Percentiles rank a stretch among this genome's conserved stretches.
These are phyloP conservation scores for Ceratocystis cubensis DNA, from an alignment of 2,329 filamentous ascomycete species.

Conservation along the genomic window DNA sequence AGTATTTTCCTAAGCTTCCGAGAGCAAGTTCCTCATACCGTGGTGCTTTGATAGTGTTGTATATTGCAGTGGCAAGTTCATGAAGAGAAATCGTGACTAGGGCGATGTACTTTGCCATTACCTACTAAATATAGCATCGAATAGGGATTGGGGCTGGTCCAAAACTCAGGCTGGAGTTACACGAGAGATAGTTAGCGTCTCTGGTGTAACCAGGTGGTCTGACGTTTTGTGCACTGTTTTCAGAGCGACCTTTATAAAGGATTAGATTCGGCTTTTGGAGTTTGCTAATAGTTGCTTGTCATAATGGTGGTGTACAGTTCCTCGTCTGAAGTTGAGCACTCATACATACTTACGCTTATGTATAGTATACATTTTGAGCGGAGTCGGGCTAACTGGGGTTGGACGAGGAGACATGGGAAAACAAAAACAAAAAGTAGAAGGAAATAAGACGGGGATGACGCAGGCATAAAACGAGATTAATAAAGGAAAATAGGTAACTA, in stretches of 20 bases:
- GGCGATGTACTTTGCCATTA: neutral
- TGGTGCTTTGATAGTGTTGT: neutral
- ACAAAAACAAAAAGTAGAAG: neutral
- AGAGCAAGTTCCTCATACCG: neutral
- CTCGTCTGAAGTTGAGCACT: neutral
- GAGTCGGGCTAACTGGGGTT: neutral
- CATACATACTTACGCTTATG: neutral
- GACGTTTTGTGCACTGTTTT: neutral
- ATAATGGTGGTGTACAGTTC: slow-evolving; percentile 1
- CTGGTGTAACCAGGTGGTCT: neutral
- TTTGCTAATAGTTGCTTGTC: neutral
- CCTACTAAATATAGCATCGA: neutral
- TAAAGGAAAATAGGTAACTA: neutral
- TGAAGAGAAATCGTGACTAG: neutral
- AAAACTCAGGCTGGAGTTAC: neutral
- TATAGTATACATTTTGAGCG: neutral
- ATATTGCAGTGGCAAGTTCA: neutral
- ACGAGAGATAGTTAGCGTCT: neutral
- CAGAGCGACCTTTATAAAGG: neutral
- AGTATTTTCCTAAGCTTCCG: neutral
- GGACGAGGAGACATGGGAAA: neutral
- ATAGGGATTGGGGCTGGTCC: neutral
- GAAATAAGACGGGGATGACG: neutral
- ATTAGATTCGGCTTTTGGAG: neutral
- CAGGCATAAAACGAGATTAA: neutral